A percentile compares a stretch with the other conserved stretches of the same genome.
phyloP scores from a whole-genome alignment of 495 filamentous ascomycete species.

The Podospora anserina region DNA sequence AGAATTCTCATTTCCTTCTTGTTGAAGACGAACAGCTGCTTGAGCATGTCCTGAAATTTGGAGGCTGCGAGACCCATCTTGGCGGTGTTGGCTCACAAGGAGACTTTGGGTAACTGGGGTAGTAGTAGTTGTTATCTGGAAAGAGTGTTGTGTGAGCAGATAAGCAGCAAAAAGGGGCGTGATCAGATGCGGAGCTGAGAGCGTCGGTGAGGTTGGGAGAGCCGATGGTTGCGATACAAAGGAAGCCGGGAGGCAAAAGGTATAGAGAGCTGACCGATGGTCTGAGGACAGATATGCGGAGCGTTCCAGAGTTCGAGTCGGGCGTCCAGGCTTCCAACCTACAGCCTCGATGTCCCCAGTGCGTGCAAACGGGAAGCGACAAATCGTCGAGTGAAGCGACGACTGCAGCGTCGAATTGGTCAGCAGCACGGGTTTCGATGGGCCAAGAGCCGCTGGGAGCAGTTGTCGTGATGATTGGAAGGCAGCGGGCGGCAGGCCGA shows the following conservation, averaged over 20 bases:
- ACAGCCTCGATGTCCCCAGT: slow-evolving; percentile 15
- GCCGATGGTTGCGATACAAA: slow-evolving; percentile 7
- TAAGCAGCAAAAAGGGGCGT: background rate
- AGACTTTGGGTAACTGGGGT: slow-evolving; percentile 10
- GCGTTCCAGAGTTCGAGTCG: slow-evolving; percentile 10
- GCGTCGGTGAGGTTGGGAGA: background rate
- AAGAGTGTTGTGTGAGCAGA: slow-evolving; percentile 17
- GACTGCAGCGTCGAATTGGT: slow-evolving; percentile 17
- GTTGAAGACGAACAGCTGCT: slow-evolving; percentile 67
- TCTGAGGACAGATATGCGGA: slow-evolving; percentile 36
- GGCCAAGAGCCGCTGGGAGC: slow-evolving; percentile 15
- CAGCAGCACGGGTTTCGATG: slow-evolving; percentile 11
- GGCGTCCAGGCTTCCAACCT: slow-evolving; percentile 18
- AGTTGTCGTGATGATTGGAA: slow-evolving; percentile 22
- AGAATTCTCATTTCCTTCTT: slow-evolving; percentile 99
- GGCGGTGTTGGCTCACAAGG: slow-evolving; percentile 23
- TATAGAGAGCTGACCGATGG: slow-evolving; percentile 21
- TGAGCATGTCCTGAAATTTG: slow-evolving; percentile 24
- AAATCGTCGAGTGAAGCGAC: slow-evolving; percentile 14
- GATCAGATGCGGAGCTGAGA: background rate
- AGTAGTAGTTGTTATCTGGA: slow-evolving; percentile 16
- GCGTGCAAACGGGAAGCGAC: slow-evolving; percentile 11
- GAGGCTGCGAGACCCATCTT: slow-evolving; percentile 36
- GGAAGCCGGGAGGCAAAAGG: slow-evolving; percentile 8
- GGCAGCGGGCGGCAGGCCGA: slow-evolving; percentile 20